These are phyloP conservation scores for Poterioochromonas sp. DNA, from an alignment of 352 stramenopile species.

Conservation along the genomic window DNA sequence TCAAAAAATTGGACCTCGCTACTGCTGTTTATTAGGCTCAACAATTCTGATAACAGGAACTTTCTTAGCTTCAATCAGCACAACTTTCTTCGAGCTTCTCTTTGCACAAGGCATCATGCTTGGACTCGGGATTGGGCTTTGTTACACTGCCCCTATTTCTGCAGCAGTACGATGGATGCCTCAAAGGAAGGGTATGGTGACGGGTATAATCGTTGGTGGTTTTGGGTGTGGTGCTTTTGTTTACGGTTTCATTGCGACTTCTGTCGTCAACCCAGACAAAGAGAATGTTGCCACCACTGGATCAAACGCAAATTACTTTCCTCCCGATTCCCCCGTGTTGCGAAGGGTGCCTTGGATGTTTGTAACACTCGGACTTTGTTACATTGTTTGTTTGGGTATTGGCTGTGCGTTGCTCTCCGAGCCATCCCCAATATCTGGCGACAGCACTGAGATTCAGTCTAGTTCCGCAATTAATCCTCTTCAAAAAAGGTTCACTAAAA, in stretches of 20 bases:
- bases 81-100: conserved; percentile 39
- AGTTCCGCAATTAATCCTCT: too few relatives aligned
- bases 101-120: conserved; percentile 48
- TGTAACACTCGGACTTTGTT: neutral
- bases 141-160: conserved; percentile 51
- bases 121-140: conserved; percentile 46
- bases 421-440: too few relatives aligned
- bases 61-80: neutral
- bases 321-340: neutral
- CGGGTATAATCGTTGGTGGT: conserved; percentile 45
- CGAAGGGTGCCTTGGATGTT: conserved; percentile 1
- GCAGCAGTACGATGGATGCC: conserved; percentile 49
- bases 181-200: conserved; percentile 47
- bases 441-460: too few relatives aligned
- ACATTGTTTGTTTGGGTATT: neutral
- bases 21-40: neutral
- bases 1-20: neutral
- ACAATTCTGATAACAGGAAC: neutral
- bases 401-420: neutral
- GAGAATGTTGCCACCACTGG: conserved; percentile 37
- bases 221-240: conserved; percentile 50
- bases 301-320: neutral
- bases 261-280: conserved; percentile 4
- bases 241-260: conserved; percentile 39
- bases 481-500: too few relatives aligned